Evolutionary conservation across 495 filamentous ascomycete species (phyloP), one percentile per base, ranked within the genome.

Genomic region (Annulohypoxylon bovei): DNA sequence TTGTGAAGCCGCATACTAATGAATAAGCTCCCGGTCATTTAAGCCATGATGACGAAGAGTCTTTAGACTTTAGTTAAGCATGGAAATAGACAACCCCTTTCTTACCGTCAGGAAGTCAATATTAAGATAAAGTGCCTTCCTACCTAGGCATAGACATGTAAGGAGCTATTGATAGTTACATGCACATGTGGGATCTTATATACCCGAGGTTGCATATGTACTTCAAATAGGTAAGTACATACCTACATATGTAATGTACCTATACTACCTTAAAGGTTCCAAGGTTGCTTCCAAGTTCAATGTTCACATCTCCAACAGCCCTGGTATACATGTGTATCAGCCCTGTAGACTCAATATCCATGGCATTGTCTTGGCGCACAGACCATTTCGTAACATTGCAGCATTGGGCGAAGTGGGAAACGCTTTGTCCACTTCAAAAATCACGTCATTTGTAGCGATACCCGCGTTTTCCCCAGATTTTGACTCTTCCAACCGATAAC

Each of bases 401-500:
- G 39, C n/a, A n/a, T 16, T 42, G 20, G 39, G 16, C 39, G n/a
- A 42, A n/a, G 20, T 42, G 39, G 39, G 39, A 25, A 18, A 42
- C 27, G 55, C 62, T 61, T 69, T 69, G 55, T 62, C 33, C 39
- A 69, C 39, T 11, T 60, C 14, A 8, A 4, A 58, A 70, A 73
- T 73, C 71, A 73, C 71, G 71, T 73, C 71, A 73, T 73, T 39
- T 49, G 6, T 55, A 70, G 71, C 67, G 71, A 70, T 59, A 69
- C 65, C 70, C 70, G 70, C 53, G 62, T 25, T 58, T 73, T 73
- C 66, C 71, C 71, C 71, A 70, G 71, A 60, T 70, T 73, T 70
- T 73, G 8, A 28, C 4, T 50, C 32, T 65, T 27, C 16, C 32
- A 68, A 37, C 70, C 71, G 71, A 73, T 70, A 73, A 70, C 71